These are phyloP conservation scores for Cystobasidium pallidum DNA, from an alignment of 1,284 basidiomycete species.

Conservation along the genomic window DNA sequence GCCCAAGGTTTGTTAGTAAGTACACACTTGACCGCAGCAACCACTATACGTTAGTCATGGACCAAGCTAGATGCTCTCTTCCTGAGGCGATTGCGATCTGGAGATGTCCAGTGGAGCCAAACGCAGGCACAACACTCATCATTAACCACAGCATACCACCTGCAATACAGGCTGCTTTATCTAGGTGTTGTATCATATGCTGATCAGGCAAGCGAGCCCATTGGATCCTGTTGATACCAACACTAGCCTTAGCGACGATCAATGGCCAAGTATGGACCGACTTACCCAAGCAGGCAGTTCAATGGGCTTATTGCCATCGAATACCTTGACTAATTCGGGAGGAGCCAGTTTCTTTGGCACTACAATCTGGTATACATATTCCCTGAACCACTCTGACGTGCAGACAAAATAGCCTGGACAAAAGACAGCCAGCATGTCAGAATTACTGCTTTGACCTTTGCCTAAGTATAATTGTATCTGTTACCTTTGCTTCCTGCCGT, in stretches of 20 bases:
- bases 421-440: too few species aligned
- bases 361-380: constrained; percentile 86
- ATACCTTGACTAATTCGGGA: constrained; percentile 77
- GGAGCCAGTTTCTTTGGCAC: constrained; percentile 67
- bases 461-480: too few species aligned
- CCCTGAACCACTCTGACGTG: constrained; percentile 73
- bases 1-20: too few species aligned
- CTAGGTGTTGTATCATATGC: background rate
- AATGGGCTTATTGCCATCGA: constrained; percentile 67
- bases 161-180: too few species aligned
- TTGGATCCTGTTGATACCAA: constrained; percentile 40
- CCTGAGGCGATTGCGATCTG: too few species aligned
- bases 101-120: too few species aligned
- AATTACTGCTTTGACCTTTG: too few species aligned
- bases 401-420: constrained; percentile 75
- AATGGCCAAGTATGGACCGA: background rate
- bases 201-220: constrained; percentile 49
- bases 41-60: too few species aligned
- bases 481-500: constrained; percentile 73
- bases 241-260: background rate
- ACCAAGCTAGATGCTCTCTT: too few species aligned
- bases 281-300: constrained; percentile 76
- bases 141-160: too few species aligned
- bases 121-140: too few species aligned
- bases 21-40: too few species aligned